Conservation (phyloP, 495 filamentous ascomycete genomes). For the Penicillium alfredii region DNA sequence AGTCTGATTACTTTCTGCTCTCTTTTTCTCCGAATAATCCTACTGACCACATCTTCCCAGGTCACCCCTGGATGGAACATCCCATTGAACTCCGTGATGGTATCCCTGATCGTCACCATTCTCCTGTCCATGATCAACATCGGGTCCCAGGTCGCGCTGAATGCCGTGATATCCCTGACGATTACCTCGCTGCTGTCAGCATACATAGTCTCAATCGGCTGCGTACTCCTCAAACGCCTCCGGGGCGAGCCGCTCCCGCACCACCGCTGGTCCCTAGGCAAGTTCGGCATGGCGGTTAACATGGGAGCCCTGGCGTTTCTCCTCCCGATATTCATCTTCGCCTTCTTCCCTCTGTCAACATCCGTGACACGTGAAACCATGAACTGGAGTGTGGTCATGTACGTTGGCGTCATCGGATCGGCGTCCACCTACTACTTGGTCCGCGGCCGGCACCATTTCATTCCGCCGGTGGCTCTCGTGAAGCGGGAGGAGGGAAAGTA, state of each 20-base stretch:
- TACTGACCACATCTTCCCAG: slow-evolving; percentile 22
- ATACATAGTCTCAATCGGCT: slow-evolving; percentile 46
- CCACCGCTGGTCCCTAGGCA: slow-evolving; percentile 34
- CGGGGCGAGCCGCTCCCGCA: slow-evolving; percentile 35
- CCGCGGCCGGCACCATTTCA: slow-evolving; percentile 38
- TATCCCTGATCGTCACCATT: slow-evolving; percentile 39
- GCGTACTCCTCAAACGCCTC: slow-evolving; percentile 42
- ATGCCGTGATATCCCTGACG: slow-evolving; percentile 42
- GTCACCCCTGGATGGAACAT: slow-evolving; percentile 46
- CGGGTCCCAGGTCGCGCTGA: slow-evolving; percentile 42
- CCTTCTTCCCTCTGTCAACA: slow-evolving; percentile 45
- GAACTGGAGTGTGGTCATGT: slow-evolving; percentile 48
- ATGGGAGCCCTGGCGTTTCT: slow-evolving; percentile 35
- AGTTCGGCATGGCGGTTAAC: slow-evolving; percentile 28
- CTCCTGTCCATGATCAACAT: slow-evolving; percentile 51
- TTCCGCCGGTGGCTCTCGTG: slow-evolving; percentile 39
- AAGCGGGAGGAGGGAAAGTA: slow-evolving; percentile 34
- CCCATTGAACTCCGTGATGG: slow-evolving; percentile 46
- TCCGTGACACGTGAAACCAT: slow-evolving; percentile 36
- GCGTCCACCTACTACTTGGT: slow-evolving; percentile 41
- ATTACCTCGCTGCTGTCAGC: slow-evolving; percentile 39
- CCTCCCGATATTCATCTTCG: slow-evolving; percentile 45
- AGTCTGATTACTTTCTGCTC: too few relatives aligned
- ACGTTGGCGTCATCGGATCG: slow-evolving; percentile 38
- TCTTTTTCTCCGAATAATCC: background rate